Evolutionary conservation across 1,139 yeast species (phyloP), one percentile per base, ranked within the genome.

Genomic region (Suhomyces kunorum): DNA sequence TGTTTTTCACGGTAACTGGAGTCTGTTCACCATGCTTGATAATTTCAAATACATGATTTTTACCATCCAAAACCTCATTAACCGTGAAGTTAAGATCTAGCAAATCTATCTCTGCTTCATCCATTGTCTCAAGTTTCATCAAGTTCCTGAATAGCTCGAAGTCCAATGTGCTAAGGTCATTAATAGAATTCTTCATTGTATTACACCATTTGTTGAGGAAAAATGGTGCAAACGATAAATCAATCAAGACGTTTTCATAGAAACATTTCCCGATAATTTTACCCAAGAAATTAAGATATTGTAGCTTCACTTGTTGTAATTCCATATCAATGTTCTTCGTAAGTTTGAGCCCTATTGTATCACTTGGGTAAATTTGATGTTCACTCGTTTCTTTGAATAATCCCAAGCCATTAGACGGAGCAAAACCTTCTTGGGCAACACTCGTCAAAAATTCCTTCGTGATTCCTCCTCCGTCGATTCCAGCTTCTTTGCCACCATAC

Each of bases 391-490:
- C 77, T 45, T 66, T 65, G 51, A 71, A 70, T 8, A 71, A 49
- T 8, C 45, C 47, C 48, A 84, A 80, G 55, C 58, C 40, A 57
- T 66, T 35, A 41, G 60, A 39, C 43, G 76, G 58, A 55, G 64
- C 48, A 50, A 90, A 86, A 0, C 87, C 95, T 49, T 85, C 88
- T 8, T 68, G 68, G 1, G 84, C 79, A 0, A 88, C 82, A 36
- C 84, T 71, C 2, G 92, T 88, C 40, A 92, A 65, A 50, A 92
- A 83, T 54, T 92, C 98, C 58, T 92, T 90, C 0, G 98, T 90
- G 16, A 92, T 70, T 2, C 98, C 98, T 8, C 98, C 98, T 5
- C 98, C 98, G 61, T 92, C 98, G 39, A 92, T 84, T 1, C 98
- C 98, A 1, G 86, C 92, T 54, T 86, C 95, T 31, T 70, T 76